A percentile compares a stretch with the other conserved stretches of the same genome.
These are phyloP conservation scores for Obelidium mucronatum DNA, from an alignment of 192 early-diverging fungal species.

Conservation along the genomic window DNA sequence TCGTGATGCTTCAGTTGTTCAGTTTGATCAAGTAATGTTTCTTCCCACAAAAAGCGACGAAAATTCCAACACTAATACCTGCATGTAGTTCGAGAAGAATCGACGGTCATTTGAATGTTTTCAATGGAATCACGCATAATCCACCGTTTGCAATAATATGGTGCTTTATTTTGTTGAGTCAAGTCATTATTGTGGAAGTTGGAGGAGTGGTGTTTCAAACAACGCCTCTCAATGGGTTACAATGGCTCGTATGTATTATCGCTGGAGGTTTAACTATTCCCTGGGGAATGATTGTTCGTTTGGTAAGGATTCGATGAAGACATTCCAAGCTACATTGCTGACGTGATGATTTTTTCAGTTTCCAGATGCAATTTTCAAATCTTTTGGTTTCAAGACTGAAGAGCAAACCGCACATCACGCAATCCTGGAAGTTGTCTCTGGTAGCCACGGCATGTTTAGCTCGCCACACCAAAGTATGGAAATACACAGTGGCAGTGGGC, in stretches of 20 bases:
- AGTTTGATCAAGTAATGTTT: constrained; percentile 84
- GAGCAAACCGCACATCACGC: background rate
- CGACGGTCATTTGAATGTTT: constrained; percentile 49
- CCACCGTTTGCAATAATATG: constrained; percentile 45
- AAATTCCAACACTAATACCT: background rate
- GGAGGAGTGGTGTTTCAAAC: constrained; percentile 41
- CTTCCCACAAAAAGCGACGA: background rate
- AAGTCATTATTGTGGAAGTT: constrained; percentile 52
- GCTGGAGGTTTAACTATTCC: constrained; percentile 82
- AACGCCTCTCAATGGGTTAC: constrained; percentile 60
- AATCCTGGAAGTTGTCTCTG: background rate
- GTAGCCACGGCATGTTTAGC: too few species aligned
- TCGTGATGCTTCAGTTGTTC: constrained; percentile 90
- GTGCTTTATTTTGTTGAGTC: constrained; percentile 31
- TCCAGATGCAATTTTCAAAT: background rate
- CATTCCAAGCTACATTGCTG: too few species aligned
- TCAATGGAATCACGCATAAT: constrained; percentile 45
- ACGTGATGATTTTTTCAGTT: too few species aligned
- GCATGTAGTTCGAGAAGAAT: constrained; percentile 40
- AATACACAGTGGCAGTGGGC: too few species aligned
- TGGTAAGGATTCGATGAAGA: constrained; percentile 52
- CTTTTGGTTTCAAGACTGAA: background rate
- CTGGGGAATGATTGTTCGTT: constrained; percentile 83
- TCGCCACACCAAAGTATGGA: too few species aligned
- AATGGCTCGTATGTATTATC: constrained; percentile 88